phyloP scores from a whole-genome alignment of 805 yeast species.

The Metschnikowia gelsemii region DNA sequence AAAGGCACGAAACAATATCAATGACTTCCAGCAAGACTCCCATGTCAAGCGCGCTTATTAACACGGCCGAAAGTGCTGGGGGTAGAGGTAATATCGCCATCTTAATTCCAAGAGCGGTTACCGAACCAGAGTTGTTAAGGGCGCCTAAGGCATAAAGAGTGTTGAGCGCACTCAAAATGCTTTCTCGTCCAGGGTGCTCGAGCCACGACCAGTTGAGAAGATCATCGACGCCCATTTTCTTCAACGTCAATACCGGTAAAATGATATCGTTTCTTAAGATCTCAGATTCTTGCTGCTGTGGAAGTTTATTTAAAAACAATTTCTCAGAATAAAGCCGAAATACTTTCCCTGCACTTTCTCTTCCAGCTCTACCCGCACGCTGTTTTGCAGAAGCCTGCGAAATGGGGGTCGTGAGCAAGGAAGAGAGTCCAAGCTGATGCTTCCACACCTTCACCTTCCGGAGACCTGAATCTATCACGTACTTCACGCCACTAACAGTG shows the following conservation, averaged over 20 bases:
- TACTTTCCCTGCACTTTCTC: constrained; percentile 88
- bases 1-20: constrained; percentile 88
- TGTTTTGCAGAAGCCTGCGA: constrained; percentile 94
- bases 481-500: constrained; percentile 91
- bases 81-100: constrained; percentile 89
- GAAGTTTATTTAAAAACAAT: constrained; percentile 56
- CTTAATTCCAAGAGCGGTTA: constrained; percentile 76
- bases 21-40: constrained; percentile 65
- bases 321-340: constrained; percentile 78
- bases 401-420: constrained; percentile 86
- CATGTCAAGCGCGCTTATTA: constrained; percentile 64
- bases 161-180: constrained; percentile 72
- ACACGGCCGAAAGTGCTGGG: constrained; percentile 88
- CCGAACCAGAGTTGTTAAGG: constrained; percentile 67
- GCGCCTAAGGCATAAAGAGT: constrained; percentile 81
- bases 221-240: constrained; percentile 79
- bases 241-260: constrained; percentile 79
- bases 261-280: constrained; percentile 83
- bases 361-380: constrained; percentile 98
- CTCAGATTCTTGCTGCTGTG: constrained; percentile 88
- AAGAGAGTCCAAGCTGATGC: constrained; percentile 88
- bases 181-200: constrained; percentile 80
- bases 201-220: constrained; percentile 89
- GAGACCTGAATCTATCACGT: constrained; percentile 89
- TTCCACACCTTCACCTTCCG: constrained; percentile 95